These are phyloP conservation scores for Kwoniella sp. DNA, from an alignment of 768 basidiomycete species.

Conservation along the genomic window DNA sequence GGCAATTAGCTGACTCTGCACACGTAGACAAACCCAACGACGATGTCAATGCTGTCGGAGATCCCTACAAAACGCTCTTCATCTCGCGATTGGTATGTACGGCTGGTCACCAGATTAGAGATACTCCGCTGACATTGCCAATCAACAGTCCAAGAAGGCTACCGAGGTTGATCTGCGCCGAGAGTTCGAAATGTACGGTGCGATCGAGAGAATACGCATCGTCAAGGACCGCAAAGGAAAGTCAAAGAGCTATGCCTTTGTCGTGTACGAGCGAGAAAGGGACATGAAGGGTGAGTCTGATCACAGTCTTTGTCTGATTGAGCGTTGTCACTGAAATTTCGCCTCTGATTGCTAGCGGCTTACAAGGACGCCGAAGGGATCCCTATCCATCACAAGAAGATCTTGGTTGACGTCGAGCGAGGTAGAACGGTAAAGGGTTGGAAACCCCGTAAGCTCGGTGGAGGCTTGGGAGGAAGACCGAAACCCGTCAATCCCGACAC, in stretches of 20 bases:
- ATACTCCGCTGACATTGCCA: too few relatives aligned
- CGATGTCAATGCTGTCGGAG: constrained; percentile 82
- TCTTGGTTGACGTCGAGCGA: constrained; percentile 95
- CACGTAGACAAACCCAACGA: constrained; percentile 84
- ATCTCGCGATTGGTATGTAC: constrained; percentile 81
- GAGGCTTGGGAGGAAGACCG: constrained; percentile 97
- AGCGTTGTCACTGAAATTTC: neutral
- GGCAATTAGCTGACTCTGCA: neutral
- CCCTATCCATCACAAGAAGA: constrained; percentile 90
- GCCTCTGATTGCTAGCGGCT: constrained; percentile 54
- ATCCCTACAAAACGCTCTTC: constrained; percentile 97
- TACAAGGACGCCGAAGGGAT: constrained; percentile 99
- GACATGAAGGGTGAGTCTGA: constrained; percentile 87
- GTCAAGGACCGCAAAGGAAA: constrained; percentile 86
- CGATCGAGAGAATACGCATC: constrained; percentile 88
- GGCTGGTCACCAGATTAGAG: too few relatives aligned
- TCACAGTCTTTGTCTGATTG: neutral
- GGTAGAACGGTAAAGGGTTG: constrained; percentile 96
- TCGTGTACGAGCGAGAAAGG: constrained; percentile 94
- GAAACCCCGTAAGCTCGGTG: constrained; percentile 93
- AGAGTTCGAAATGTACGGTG: constrained; percentile 92
- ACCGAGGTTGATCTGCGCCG: constrained; percentile 87
- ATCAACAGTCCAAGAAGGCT: constrained; percentile 75
- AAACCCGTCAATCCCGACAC: constrained; percentile 60
- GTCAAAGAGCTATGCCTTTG: constrained; percentile 87